Evolutionary conservation across 208 protist genomes (phyloP), one percentile per base, ranked within the genome.

Genomic region (Leishmania tropica): DNA sequence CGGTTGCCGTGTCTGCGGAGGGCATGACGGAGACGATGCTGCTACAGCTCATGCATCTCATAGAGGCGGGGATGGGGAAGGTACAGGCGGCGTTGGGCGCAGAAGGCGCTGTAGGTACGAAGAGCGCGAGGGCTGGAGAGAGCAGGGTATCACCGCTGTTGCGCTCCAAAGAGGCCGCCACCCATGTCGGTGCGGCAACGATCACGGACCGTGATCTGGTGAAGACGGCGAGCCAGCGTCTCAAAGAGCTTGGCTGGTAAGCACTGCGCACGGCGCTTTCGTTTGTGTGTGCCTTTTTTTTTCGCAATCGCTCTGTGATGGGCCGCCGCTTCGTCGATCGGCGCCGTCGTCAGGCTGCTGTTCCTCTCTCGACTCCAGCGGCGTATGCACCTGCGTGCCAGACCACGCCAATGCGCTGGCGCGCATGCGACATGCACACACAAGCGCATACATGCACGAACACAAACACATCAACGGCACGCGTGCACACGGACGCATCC

Each of bases 11-110:
- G 15, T 37, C 47, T 24, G 62, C 72, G 54, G 83, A 87, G 37
- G 81, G 81, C 45, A 87, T 90, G 77, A 81, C 80, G 60, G 85
- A 86, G 77, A 78, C 76, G 47, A 79, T 84, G 83, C 58, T 82
- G 42, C 47, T 45, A 45, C 81, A 90, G 65, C 88, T 96, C 15
- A 82, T 90, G 67, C 53, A 88, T 28, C 84, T 94, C 42, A 95
- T 96, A 75, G 76, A 95, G 62, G 87, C 84, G 40, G 90, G 93
- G 6, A 87, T 96, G 82, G 77, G 78, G 60, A 83, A 84, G 7
- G 88, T 94, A 56, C 83, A 89, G n/a, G 74, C 76, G 40, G 83
- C 86, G 45, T 75, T 95, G 65, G 65, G 74, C 67, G 60, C 45
- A 24, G 77, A 37, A 10, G 72, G 56, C 24, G 65, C 37, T 37